Percentiles rank a stretch among this genome's conserved stretches.
phyloP scores from a whole-genome alignment of 2,329 filamentous ascomycete species.

The Hypoxylon rubiginosum region DNA sequence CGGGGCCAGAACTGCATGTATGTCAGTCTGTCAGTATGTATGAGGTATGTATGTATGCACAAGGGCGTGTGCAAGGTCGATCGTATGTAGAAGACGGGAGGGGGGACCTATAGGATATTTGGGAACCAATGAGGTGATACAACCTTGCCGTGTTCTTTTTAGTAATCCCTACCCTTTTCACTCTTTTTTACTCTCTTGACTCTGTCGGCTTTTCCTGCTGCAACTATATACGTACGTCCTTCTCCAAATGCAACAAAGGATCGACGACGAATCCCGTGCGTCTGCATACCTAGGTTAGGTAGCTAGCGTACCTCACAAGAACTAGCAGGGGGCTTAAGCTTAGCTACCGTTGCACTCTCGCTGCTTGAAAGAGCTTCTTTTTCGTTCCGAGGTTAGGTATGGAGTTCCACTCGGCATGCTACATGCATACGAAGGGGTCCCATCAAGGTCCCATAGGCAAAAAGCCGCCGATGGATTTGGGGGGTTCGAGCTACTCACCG shows the following conservation, averaged over 20 bases:
- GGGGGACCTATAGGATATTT: slow-evolving; percentile 3
- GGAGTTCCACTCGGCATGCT: slow-evolving; percentile 2
- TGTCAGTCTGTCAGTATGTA: too few species aligned
- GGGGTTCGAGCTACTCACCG: not conserved
- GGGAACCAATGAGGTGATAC: slow-evolving; percentile 20
- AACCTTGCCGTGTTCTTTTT: slow-evolving; percentile 6
- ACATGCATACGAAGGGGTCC: not conserved
- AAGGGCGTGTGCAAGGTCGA: slow-evolving; percentile 1
- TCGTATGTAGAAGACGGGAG: slow-evolving; percentile 1
- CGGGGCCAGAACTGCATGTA: too few species aligned
- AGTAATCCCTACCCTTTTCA: slow-evolving; percentile 19
- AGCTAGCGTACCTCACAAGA: not conserved
- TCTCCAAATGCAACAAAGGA: slow-evolving; percentile 19
- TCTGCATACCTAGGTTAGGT: not conserved
- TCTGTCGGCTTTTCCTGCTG: too few species aligned
- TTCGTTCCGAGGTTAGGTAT: not conserved
- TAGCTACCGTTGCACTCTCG: slow-evolving; percentile 16
- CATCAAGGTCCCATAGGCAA: slow-evolving; percentile 2
- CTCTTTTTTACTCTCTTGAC: too few species aligned
- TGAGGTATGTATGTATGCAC: not conserved
- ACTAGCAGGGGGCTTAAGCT: slow-evolving; percentile 6
- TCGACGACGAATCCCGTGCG: slow-evolving; percentile 13
- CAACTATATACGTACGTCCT: too few species aligned
- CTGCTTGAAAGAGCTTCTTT: slow-evolving; percentile 1
- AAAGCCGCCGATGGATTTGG: slow-evolving; percentile 7